Evolutionary conservation across 2,329 filamentous ascomycete species (phyloP).

Genomic region (Aspergillus nomiae): DNA sequence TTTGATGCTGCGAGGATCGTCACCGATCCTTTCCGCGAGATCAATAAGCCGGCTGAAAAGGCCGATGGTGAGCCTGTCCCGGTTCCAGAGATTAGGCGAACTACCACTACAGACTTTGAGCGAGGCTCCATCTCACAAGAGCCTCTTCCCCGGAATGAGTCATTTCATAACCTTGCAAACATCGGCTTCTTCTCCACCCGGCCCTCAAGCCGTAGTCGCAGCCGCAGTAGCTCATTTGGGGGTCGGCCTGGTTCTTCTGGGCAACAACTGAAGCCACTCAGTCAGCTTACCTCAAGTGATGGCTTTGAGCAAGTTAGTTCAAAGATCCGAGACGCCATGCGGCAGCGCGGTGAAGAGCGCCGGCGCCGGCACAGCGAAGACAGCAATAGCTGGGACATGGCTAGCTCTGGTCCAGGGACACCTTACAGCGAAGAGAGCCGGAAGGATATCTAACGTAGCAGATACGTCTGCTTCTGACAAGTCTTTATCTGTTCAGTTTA

Average conservation of each 20-base stretch:
- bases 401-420: constrained; percentile 40
- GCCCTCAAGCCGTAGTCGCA: constrained; percentile 77
- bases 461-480: neutral
- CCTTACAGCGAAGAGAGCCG: constrained; percentile 38
- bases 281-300: constrained; percentile 64
- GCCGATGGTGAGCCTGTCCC: constrained; percentile 17
- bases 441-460: constrained; percentile 34
- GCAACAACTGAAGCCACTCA: constrained; percentile 72
- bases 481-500: constrained; percentile 2
- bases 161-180: constrained; percentile 83
- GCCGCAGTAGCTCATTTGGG: constrained; percentile 69
- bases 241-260: constrained; percentile 62
- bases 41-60: constrained; percentile 18
- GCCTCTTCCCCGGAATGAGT: constrained; percentile 82
- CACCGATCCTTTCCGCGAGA: constrained; percentile 50
- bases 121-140: constrained; percentile 35
- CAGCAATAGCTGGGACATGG: constrained; percentile 42
- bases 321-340: constrained; percentile 84
- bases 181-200: constrained; percentile 89
- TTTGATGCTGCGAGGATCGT: constrained; percentile 78
- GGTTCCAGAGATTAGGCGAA: constrained; percentile 26
- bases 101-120: constrained; percentile 23
- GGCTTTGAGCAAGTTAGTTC: constrained; percentile 80
- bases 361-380: constrained; percentile 55
- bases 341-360: constrained; percentile 65